phyloP scores from a whole-genome alignment of 306 rosid species.

The Ammopiptanthus mongolicus region DNA sequence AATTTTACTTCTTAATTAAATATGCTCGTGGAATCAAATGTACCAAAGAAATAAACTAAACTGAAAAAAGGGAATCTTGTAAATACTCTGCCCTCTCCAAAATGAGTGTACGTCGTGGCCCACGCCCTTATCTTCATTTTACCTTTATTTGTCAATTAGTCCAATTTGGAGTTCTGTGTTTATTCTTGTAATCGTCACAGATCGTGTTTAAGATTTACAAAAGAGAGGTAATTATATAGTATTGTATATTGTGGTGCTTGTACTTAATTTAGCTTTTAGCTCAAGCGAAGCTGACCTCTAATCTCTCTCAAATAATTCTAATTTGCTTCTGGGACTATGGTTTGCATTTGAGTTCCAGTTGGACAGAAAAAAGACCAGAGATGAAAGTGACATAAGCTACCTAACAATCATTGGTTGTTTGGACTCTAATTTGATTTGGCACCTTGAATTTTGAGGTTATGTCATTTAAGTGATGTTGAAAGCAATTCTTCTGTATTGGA shows the following conservation, averaged over 20 bases:
- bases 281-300: constrained; percentile 27
- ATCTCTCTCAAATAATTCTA: constrained; percentile 4
- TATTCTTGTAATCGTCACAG: constrained; percentile 28
- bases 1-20: constrained; percentile 21
- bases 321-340: neutral
- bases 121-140: constrained; percentile 38
- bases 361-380: neutral
- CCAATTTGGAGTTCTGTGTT: constrained; percentile 36
- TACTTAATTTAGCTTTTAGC: constrained; percentile 24
- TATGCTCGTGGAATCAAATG: constrained; percentile 42
- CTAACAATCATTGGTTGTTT: constrained; percentile 1
- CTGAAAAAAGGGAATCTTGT: constrained; percentile 20
- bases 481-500: neutral
- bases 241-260: neutral
- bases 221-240: neutral
- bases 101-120: constrained; percentile 39
- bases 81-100: constrained; percentile 51
- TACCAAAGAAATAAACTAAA: constrained; percentile 22
- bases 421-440: neutral
- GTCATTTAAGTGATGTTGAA: neutral
- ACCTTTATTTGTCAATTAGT: constrained; percentile 28
- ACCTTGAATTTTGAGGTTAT: neutral
- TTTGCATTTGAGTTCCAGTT: constrained; percentile 6
- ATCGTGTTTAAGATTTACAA: constrained; percentile 16
- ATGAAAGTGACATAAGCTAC: constrained; percentile 23